These are phyloP conservation scores for Starmerella bombi DNA, from an alignment of 805 yeast genomes.

Conservation along the genomic window DNA sequence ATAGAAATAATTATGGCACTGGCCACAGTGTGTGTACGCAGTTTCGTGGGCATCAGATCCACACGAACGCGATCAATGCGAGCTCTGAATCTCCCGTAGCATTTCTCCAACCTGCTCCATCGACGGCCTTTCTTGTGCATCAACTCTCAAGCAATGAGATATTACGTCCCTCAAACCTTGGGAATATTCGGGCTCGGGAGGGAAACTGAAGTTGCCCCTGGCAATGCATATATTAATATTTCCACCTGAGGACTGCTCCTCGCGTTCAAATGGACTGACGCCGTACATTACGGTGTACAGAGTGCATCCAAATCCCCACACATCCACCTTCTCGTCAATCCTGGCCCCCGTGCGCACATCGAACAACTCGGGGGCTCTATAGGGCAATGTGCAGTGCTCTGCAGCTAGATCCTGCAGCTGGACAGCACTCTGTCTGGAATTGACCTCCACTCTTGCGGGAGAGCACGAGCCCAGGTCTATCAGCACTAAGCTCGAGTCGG, in stretches of 20 bases:
- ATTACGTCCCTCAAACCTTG: constrained; percentile 41
- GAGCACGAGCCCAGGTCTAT: constrained; percentile 76
- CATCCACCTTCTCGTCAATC: constrained; percentile 64
- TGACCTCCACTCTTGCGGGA: constrained; percentile 42
- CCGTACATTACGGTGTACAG: constrained; percentile 66
- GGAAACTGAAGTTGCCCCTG: constrained; percentile 50
- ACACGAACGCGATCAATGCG: too few relatives aligned
- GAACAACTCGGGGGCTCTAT: constrained; percentile 79
- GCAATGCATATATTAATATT: constrained; percentile 62
- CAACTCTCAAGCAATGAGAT: too few relatives aligned
- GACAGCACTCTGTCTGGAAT: constrained; percentile 55
- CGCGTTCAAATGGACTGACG: constrained; percentile 74
- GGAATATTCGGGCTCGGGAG: constrained; percentile 41
- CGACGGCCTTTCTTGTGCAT: constrained; percentile 47
- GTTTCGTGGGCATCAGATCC: too few relatives aligned
- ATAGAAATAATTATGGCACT: too few relatives aligned
- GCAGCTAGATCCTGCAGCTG: constrained; percentile 68
- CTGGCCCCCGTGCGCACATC: constrained; percentile 56
- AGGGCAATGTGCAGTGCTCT: constrained; percentile 75
- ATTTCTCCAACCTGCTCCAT: too few relatives aligned
- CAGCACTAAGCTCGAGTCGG: constrained; percentile 62
- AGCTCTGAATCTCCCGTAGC: too few relatives aligned
- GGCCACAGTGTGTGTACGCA: too few relatives aligned
- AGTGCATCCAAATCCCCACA: constrained; percentile 87
- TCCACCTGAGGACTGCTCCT: constrained; percentile 71